Conservation (phyloP, 1,139 yeast species). For the Blastobotrys proliferans region DNA sequence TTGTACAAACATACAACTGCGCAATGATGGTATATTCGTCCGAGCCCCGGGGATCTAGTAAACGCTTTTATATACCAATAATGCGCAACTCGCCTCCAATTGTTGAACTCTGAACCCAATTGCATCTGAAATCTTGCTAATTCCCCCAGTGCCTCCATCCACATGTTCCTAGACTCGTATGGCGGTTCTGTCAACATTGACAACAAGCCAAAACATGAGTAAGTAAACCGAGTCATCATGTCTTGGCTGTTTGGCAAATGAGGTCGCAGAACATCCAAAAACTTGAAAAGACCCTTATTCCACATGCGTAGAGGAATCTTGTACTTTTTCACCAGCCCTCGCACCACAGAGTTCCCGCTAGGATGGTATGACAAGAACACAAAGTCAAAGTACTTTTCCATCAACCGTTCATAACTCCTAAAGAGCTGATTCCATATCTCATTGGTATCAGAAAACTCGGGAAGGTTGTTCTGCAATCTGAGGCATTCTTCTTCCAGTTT, state of each 20-base stretch:
- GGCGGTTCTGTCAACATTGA: constrained; percentile 32
- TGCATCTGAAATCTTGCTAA: constrained; percentile 32
- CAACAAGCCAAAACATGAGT: constrained; percentile 28
- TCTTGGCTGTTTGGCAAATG: constrained; percentile 26
- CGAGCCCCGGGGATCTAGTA: constrained; percentile 30
- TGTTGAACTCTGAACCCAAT: constrained; percentile 20
- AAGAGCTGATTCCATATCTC: constrained; percentile 24
- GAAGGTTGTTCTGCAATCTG: too few species aligned
- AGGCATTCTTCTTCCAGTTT: constrained; percentile 24
- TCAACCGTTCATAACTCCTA: constrained; percentile 23
- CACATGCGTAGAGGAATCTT: constrained; percentile 33
- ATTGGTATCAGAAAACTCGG: too few species aligned
- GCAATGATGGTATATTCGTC: constrained; percentile 33
- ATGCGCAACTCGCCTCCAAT: constrained; percentile 31
- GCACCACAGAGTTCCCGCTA: constrained; percentile 25
- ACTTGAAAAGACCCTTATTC: constrained; percentile 33
- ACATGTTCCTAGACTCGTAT: constrained; percentile 29
- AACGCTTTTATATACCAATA: constrained; percentile 34
- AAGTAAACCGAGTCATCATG: constrained; percentile 27
- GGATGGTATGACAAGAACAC: constrained; percentile 29
- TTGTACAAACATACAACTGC: constrained; percentile 27
- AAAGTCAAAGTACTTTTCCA: constrained; percentile 31
- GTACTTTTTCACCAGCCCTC: constrained; percentile 28
- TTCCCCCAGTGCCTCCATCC: constrained; percentile 36
- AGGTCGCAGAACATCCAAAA: constrained; percentile 28